A percentile compares a stretch with the other conserved stretches of the same genome.
These are phyloP conservation scores for Fusarium ramigenum DNA, from an alignment of 2,329 filamentous ascomycete species.

Conservation along the genomic window DNA sequence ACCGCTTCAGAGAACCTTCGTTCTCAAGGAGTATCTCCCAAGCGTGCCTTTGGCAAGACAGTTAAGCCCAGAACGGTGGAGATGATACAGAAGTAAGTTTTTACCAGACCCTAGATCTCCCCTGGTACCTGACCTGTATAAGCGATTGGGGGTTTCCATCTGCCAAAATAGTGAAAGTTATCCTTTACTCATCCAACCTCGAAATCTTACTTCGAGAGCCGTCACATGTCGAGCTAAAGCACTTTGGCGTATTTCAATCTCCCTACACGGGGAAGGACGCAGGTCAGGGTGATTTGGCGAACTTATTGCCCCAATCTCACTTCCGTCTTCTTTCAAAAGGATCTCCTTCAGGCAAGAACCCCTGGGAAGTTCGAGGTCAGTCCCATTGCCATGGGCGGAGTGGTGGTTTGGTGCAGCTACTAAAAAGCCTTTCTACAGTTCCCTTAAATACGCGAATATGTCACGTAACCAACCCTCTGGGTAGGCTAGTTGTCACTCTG, in stretches of 20 bases:
- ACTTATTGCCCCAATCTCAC: not conserved
- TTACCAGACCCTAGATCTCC: no score
- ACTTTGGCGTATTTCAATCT: fast-evolving
- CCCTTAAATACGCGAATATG: fast-evolving
- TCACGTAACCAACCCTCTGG: not conserved
- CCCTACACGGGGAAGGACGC: fast-evolving
- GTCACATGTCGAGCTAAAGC: fast-evolving
- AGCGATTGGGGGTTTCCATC: not conserved
- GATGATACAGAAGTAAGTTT: not conserved
- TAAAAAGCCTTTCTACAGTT: fast-evolving
- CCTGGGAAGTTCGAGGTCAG: not conserved
- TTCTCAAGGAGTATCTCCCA: fast-evolving
- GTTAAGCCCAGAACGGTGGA: fast-evolving
- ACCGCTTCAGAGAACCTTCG: fast-evolving
- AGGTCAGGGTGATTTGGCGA: fast-evolving
- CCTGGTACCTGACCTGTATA: no score
- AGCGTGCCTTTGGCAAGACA: fast-evolving
- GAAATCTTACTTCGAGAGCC: fast-evolving
- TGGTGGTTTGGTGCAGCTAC: no score
- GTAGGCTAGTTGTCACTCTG: not conserved
- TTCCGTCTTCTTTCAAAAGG: fast-evolving
- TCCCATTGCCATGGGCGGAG: fast-evolving
- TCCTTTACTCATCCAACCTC: not conserved
- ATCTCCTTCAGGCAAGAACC: fast-evolving
- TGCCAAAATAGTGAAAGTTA: fast-evolving